phyloP scores from a whole-genome alignment of 2,329 filamentous ascomycete genomes.

The Elsinoe necatrix region DNA sequence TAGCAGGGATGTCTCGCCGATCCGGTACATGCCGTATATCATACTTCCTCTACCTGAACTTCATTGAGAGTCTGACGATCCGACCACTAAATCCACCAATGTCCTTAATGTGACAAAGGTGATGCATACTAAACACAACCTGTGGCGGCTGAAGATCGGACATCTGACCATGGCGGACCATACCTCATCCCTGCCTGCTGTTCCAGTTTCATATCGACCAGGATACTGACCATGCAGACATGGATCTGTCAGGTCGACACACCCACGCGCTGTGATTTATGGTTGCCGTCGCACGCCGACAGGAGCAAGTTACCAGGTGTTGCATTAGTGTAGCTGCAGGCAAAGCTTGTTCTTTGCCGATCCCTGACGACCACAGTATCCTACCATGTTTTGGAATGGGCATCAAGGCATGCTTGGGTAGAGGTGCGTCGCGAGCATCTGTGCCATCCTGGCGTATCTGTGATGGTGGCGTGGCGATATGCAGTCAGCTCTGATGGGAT shows the following conservation, averaged over 20 bases:
- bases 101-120: neutral
- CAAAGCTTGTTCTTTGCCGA: neutral
- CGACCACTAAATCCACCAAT: neutral
- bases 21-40: neutral
- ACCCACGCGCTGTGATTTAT: neutral
- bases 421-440: neutral
- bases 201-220: neutral
- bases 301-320: neutral
- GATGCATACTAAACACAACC: neutral
- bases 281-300: neutral
- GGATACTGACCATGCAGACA: neutral
- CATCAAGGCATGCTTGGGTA: neutral
- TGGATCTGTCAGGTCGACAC: neutral
- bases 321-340: neutral
- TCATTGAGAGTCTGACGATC: neutral
- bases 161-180: neutral
- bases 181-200: neutral
- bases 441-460: neutral
- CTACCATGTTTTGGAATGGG: neutral
- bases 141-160: neutral
- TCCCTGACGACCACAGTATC: neutral
- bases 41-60: neutral
- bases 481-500: neutral
- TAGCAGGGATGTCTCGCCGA: neutral
- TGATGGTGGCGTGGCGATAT: neutral